Evolutionary conservation across 2,329 filamentous ascomycete genomes (phyloP).

Genomic region (Mycogone perniciosa): DNA sequence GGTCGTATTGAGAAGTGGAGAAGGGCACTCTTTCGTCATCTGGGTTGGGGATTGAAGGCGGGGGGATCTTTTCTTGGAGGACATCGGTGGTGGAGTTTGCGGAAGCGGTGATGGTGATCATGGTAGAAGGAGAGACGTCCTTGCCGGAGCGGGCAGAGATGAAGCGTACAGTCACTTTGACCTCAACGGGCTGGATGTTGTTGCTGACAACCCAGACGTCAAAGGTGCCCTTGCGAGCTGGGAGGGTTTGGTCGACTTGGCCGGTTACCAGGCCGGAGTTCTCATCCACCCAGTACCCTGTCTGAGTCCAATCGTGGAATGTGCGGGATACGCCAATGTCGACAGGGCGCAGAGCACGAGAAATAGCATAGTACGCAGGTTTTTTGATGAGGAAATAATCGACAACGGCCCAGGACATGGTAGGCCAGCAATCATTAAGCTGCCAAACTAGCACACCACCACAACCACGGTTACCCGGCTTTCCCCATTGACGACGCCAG

Average conservation of each 20-base stretch:
- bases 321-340: constrained; percentile 49
- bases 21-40: constrained; percentile 16
- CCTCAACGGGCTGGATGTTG: constrained; percentile 18
- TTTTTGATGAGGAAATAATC: constrained; percentile 60
- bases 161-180: constrained; percentile 29
- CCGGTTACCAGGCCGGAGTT: constrained; percentile 11
- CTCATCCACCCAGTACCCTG: constrained; percentile 11
- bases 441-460: constrained; percentile 63
- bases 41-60: constrained; percentile 6
- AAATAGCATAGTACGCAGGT: constrained; percentile 48
- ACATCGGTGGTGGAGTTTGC: constrained; percentile 37
- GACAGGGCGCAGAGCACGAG: constrained; percentile 51
- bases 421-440: constrained; percentile 65
- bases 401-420: constrained; percentile 58
- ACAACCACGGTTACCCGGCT: constrained; percentile 46
- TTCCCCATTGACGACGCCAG: constrained; percentile 58
- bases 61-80: constrained; percentile 12
- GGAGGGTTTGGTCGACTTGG: constrained; percentile 32
- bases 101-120: constrained; percentile 19
- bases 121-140: constrained; percentile 25
- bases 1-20: constrained; percentile 32
- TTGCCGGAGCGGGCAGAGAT: constrained; percentile 35
- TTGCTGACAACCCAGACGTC: constrained; percentile 40
- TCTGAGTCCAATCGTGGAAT: constrained; percentile 36
- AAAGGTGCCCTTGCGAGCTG: constrained; percentile 28